Base-by-base conservation (phyloP, 2,329 filamentous ascomycete species). In the Chalaropsis ovoidea region DNA sequence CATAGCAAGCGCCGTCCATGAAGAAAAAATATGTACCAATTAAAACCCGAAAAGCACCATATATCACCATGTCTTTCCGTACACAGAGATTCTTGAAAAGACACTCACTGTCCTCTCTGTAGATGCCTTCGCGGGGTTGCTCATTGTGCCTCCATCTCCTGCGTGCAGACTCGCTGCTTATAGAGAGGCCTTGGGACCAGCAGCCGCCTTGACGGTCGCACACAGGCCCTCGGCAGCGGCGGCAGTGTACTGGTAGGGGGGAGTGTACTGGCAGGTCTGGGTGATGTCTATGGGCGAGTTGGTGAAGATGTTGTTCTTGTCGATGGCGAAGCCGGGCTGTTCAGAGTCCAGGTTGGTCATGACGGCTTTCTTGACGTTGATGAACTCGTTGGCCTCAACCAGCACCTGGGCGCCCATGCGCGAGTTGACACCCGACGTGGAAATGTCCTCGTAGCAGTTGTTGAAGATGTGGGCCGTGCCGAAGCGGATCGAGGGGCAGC, bases 401-500 rank as follows among this genome's bases (percentile, higher is more conserved):
- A 83, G 77, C 1, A 82, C 73, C 70, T 84, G 77, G 0, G 81
- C 80, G 10, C 76, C 77, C 68, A 77, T 74, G 60, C 80, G 79
- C 54, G 80, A 78, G 74, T 83, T 82, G 75, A 84, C 79, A 42
- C 77, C 81, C 35, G 78, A 76, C 35, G 71, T 72, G 1, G 70
- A 69, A n/a, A 78, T 73, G 66, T 76, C 70, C 69, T 76, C 72
- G 73, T 78, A 81, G 74, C 78, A 81, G 58, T 68, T 70, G 67
- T 73, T 74, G 68, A 73, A 75, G 65, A 77, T 69, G 71, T 86
- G 84, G 3, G 77, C 82, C 6, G 81, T 86, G 5, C 84, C 84
- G 73, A 86, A 86, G 67, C 84, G 81, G 70, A 85, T 72, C 2
- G 79, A 81, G 0, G 84, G 84, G 0, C 75, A 76, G 64, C 84